Conservation (phyloP, 768 basidiomycete species). For the Neoboletus magnificus region DNA sequence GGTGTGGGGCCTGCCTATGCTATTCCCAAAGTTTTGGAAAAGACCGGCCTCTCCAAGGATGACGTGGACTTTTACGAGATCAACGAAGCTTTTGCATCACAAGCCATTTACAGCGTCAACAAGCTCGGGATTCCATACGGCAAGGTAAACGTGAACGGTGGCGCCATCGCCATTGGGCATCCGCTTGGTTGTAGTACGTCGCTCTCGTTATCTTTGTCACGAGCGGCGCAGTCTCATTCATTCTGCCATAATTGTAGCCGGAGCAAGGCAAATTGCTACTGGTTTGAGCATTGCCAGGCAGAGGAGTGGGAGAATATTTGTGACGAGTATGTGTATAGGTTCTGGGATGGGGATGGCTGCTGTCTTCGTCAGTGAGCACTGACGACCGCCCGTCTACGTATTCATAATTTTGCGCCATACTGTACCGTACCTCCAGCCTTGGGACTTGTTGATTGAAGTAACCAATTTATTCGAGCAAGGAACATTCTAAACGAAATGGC, state of each 20-base stretch:
- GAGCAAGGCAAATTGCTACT: slow-evolving; percentile 85
- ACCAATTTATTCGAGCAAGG: neutral
- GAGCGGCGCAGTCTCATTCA: neutral
- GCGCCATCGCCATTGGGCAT: slow-evolving; percentile 88
- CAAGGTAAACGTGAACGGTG: slow-evolving; percentile 86
- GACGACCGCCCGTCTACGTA: slow-evolving; percentile 4
- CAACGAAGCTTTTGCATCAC: slow-evolving; percentile 87
- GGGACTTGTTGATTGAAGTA: neutral
- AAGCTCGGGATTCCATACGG: slow-evolving; percentile 65
- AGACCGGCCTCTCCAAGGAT: slow-evolving; percentile 56
- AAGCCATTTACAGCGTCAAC: slow-evolving; percentile 72
- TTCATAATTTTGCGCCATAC: neutral
- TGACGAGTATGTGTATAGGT: slow-evolving; percentile 90
- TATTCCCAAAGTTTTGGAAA: slow-evolving; percentile 70
- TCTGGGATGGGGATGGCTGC: slow-evolving; percentile 91
- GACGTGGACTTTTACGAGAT: slow-evolving; percentile 92
- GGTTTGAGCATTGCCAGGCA: slow-evolving; percentile 79
- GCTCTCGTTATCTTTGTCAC: slow-evolving; percentile 6
- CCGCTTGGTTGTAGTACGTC: slow-evolving; percentile 82
- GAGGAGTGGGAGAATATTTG: slow-evolving; percentile 71
- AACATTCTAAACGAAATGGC: neutral
- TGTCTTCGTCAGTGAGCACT: slow-evolving; percentile 83
- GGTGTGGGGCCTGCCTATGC: slow-evolving; percentile 90
- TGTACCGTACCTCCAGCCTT: neutral
- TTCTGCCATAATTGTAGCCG: slow-evolving; percentile 43